Conservation (phyloP, 495 filamentous ascomycete genomes). For the Lepraria neglecta region DNA sequence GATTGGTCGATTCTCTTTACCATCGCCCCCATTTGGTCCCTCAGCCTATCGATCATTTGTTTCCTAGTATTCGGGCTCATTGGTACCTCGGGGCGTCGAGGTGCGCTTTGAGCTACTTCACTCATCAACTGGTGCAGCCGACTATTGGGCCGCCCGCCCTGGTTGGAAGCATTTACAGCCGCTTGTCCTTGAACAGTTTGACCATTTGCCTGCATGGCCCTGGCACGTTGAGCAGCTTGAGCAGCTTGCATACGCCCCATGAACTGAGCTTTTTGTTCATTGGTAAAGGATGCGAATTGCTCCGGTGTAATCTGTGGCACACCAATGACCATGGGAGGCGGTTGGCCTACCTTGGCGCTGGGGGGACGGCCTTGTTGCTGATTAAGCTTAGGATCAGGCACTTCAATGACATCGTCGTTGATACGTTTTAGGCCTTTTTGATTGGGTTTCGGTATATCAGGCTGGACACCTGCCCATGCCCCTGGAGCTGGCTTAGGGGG, state of each 20-base stretch:
- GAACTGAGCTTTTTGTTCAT: slow-evolving; percentile 19
- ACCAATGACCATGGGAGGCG: not conserved
- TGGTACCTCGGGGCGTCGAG: slow-evolving; percentile 30
- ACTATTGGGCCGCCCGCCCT: not conserved
- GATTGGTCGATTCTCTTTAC: slow-evolving; percentile 41
- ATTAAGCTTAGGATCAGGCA: slow-evolving; percentile 40
- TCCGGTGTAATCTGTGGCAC: slow-evolving; percentile 13
- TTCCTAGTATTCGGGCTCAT: slow-evolving; percentile 41
- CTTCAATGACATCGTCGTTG: slow-evolving; percentile 58
- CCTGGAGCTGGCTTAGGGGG: slow-evolving; percentile 2
- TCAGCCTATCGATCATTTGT: slow-evolving; percentile 45
- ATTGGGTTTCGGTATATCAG: slow-evolving; percentile 8
- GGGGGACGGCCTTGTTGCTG: slow-evolving; percentile 17
- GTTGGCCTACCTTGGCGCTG: slow-evolving; percentile 27
- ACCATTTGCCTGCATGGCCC: slow-evolving; percentile 23
- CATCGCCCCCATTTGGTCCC: slow-evolving; percentile 38
- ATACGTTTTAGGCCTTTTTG: slow-evolving; percentile 45
- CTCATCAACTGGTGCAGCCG: slow-evolving; percentile 29
- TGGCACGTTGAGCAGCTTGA: slow-evolving; percentile 28
- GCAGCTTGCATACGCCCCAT: not conserved
- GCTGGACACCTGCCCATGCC: slow-evolving; percentile 1
- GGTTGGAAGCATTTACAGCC: slow-evolving; percentile 25
- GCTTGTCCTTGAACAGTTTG: slow-evolving; percentile 35
- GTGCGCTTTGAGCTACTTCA: slow-evolving; percentile 37
- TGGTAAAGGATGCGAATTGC: slow-evolving; percentile 12